phyloP scores from a whole-genome alignment of 1,284 basidiomycete genomes.

The Ceratorhiza oryzae-sativae region DNA sequence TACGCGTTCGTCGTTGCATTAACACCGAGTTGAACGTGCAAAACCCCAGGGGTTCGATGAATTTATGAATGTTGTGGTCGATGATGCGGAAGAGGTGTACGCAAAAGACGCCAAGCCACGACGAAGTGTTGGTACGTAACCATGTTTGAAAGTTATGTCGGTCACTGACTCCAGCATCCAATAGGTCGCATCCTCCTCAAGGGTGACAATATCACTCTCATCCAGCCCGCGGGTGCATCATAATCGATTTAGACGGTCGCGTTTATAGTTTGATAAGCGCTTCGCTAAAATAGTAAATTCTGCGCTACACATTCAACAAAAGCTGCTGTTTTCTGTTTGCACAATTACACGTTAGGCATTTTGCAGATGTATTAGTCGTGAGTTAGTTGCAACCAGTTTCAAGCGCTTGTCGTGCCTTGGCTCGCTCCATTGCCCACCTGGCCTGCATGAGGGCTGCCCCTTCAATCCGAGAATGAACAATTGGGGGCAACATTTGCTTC shows the following conservation, averaged over 20 bases:
- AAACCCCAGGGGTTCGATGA: constrained; percentile 99
- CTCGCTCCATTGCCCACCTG: constrained; percentile 43
- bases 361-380: neutral
- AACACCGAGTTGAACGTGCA: too few species aligned
- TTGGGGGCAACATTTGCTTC: constrained; percentile 37
- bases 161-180: constrained; percentile 7
- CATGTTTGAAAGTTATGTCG: neutral
- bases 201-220: constrained; percentile 95
- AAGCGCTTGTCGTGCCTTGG: constrained; percentile 31
- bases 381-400: constrained; percentile 8
- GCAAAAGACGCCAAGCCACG: constrained; percentile 86
- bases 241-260: neutral
- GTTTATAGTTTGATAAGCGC: neutral
- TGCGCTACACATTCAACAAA: constrained; percentile 15
- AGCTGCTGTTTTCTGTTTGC: neutral
- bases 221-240: constrained; percentile 62
- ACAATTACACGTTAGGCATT: neutral
- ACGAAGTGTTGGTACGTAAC: constrained; percentile 75
- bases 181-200: constrained; percentile 91
- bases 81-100: constrained; percentile 93
- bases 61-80: constrained; percentile 99
- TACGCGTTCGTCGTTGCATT: neutral
- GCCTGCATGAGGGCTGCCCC: constrained; percentile 40
- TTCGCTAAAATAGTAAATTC: neutral
- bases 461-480: constrained; percentile 38